Conservation (phyloP, 75 land plant species). For the Pinus albicaulis region DNA sequence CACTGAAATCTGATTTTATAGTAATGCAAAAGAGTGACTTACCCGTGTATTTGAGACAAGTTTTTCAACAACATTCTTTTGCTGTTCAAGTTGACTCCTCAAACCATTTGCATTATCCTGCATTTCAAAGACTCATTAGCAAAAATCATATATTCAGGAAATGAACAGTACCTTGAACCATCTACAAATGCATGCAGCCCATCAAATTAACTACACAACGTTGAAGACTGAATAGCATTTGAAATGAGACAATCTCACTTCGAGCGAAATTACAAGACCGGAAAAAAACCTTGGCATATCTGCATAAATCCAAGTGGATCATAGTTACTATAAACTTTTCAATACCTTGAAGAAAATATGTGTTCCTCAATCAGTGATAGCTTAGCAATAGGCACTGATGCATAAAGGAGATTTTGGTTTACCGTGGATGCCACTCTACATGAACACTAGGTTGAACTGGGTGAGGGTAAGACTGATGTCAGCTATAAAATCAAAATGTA, state of each 20-base stretch:
- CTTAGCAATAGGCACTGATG: not conserved
- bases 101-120: conserved; percentile 95
- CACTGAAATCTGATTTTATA: not conserved
- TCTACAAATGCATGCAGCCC: not conserved
- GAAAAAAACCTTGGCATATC: not conserved
- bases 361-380: not conserved
- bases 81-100: conserved; percentile 91
- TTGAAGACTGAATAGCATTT: not conserved
- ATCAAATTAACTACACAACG: conserved; percentile 1
- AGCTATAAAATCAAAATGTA: not conserved
- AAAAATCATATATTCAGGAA: not conserved
- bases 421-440: not conserved
- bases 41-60: conserved; percentile 95
- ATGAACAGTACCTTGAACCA: not conserved
- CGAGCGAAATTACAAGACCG: not conserved
- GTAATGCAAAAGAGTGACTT: conserved; percentile 8
- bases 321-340: not conserved
- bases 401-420: not conserved
- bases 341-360: not conserved
- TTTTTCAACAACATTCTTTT: conserved; percentile 90
- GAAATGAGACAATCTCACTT: not conserved
- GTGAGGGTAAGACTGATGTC: not conserved
- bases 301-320: not conserved
- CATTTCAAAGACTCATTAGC: conserved; percentile 12
- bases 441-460: not conserved